Conservation (phyloP, 768 basidiomycete species). For the Calocera cornea region DNA sequence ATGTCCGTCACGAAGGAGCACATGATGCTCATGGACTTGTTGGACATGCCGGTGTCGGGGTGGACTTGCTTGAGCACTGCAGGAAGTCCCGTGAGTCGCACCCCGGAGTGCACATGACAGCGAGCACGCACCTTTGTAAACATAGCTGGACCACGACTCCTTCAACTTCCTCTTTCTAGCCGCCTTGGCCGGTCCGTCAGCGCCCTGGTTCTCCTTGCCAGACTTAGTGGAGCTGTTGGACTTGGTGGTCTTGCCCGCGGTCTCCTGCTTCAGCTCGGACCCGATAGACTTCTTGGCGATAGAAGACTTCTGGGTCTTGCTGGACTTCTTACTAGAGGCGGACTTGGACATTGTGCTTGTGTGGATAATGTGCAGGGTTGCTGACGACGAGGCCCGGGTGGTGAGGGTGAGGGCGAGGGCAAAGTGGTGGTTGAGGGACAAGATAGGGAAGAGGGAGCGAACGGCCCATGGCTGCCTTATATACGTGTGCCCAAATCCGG, state of each 20-base stretch:
- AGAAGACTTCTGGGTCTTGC: constrained; percentile 42
- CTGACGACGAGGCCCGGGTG: background rate
- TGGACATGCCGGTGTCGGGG: constrained; percentile 97
- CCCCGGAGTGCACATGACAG: background rate
- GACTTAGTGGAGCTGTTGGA: constrained; percentile 30
- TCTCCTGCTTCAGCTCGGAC: constrained; percentile 32
- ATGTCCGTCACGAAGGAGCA: constrained; percentile 96
- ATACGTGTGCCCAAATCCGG: background rate
- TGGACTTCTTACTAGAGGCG: background rate
- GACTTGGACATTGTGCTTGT: background rate
- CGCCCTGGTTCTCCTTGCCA: background rate
- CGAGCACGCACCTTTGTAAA: constrained; percentile 59
- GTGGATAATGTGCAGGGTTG: background rate
- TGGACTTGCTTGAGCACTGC: constrained; percentile 92
- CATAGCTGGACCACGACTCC: constrained; percentile 89
- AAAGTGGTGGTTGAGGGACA: background rate
- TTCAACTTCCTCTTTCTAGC: constrained; percentile 73
- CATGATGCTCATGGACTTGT: constrained; percentile 95
- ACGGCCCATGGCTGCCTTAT: background rate
- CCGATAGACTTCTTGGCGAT: constrained; percentile 58
- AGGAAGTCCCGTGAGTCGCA: constrained; percentile 6
- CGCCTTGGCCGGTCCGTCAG: constrained; percentile 32
- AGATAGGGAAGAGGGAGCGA: background rate
- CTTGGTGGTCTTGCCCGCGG: constrained; percentile 10
- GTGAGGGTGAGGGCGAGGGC: background rate